Conservation (phyloP, 2,329 filamentous ascomycete genomes). For the Orbilia brochopaga region DNA sequence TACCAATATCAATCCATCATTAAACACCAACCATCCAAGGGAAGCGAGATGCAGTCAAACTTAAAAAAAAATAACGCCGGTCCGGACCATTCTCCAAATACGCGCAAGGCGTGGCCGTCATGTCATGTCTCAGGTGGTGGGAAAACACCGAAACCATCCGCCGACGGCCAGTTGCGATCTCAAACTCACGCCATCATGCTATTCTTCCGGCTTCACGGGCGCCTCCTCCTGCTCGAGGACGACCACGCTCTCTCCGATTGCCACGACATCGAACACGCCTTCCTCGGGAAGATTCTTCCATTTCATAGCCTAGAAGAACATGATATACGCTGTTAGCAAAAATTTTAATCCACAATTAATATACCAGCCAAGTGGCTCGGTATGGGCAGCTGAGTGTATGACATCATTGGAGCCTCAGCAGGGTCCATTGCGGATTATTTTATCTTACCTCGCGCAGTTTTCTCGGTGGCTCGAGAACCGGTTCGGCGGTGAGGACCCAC, state of each 20-base stretch:
- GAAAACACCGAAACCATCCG: background rate
- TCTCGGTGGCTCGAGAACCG: conserved; percentile 79
- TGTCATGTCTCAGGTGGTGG: conserved; percentile 1
- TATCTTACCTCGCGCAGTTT: conserved; percentile 66
- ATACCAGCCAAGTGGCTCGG: too few species aligned
- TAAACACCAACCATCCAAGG: conserved; percentile 2
- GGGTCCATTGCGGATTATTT: background rate
- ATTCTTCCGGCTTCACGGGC: conserved; percentile 2
- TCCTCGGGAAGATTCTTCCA: conserved; percentile 71
- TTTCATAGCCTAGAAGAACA: conserved; percentile 64
- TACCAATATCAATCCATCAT: background rate
- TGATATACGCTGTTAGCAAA: background rate
- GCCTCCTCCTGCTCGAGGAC: conserved; percentile 62
- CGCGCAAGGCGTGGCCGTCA: background rate
- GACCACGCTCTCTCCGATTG: conserved; percentile 81
- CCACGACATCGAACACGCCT: conserved; percentile 80
- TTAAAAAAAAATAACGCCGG: conserved; percentile 1
- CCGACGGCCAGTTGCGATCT: conserved; percentile 7
- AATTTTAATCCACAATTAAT: too few species aligned
- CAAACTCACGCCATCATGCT: background rate
- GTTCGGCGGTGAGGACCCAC: conserved; percentile 84
- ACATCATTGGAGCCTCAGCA: too few species aligned
- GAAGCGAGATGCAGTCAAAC: background rate
- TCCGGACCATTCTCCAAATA: background rate
- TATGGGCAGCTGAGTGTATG: too few species aligned